Base-by-base conservation (phyloP, 371 early-diverging fungal species). In the Lichtheimia corymbifera region DNA sequence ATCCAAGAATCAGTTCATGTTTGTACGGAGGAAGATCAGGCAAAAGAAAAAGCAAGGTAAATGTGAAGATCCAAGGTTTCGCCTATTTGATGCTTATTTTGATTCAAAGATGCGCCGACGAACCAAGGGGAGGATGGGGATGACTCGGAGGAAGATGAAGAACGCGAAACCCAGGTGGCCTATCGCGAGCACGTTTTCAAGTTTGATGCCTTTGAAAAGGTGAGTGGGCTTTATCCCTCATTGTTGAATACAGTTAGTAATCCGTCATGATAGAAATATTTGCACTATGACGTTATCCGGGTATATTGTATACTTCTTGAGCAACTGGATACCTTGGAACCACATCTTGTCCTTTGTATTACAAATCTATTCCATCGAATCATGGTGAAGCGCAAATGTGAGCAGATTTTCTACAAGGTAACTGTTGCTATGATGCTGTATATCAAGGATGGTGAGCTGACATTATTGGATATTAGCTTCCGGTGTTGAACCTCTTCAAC, bases 341-440 rank as follows among this genome's bases (percentile, higher is more conserved):
- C 79, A 5, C 72, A 76, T 11, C 72, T 74, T 35, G 55, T 90
- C 5, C 76, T 77, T 43, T 80, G 77, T 50, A 80, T 85, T 2
- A 79, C 86, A 1, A 76, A 70, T 7, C 73, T 90, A 73, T 81
- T 91, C 49, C 88, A 91, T 62, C 79, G 92, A 11, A 76, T 90
- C 12, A 87, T 86, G 62, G 86, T 91, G 18, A 88, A 86, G 56
- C 72, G 77, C 50, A 62, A 77, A 43, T 71, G 71, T n/a, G 77
- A 82, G 47, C 74, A 84, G 5, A 57, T 87, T 2, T 85, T 90
- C 56, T 91, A 74, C 66, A 80, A 83, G 79, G 83, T 80, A 58
- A 55, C 63, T 57, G 41, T 22, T 30, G 53, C 35, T 35, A 35
- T 35, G 5, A 11, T n/a, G 22, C 2, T 22, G 22, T 35, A 9